Conservation (phyloP, 768 basidiomycete species). For the Dictyophora rubrovolvata region DNA sequence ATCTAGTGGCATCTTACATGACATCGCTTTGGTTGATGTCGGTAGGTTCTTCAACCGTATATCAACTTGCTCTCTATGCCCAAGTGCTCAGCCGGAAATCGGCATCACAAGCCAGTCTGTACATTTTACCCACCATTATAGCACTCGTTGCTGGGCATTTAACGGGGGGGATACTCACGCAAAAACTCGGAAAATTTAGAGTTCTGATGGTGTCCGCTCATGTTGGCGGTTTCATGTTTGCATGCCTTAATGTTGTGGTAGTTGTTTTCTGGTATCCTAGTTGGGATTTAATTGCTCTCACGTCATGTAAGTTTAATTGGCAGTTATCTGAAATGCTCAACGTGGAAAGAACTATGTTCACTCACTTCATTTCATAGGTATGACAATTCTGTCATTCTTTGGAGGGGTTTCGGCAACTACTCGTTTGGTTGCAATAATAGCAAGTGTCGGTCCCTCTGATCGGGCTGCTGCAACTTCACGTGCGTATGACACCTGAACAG, state of each 20-base stretch:
- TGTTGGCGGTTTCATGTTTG: conserved; percentile 7
- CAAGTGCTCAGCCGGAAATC: conserved; percentile 44
- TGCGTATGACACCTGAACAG: conserved; percentile 14
- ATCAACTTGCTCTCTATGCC: conserved; percentile 45
- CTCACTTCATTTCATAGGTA: neutral
- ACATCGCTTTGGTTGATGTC: conserved; percentile 49
- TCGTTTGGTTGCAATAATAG: conserved; percentile 48
- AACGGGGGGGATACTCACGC: conserved; percentile 42
- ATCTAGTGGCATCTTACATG: conserved; percentile 45
- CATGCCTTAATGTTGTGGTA: neutral
- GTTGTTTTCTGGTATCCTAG: neutral
- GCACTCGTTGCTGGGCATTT: conserved; percentile 41
- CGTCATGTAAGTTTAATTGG: neutral
- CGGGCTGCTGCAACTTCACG: conserved; percentile 60
- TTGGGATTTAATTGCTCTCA: neutral
- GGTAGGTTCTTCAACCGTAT: conserved; percentile 34
- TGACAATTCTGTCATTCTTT: neutral
- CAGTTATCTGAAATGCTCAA: too few relatives aligned
- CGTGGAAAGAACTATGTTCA: neutral
- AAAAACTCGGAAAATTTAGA: conserved; percentile 50
- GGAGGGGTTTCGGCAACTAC: conserved; percentile 46
- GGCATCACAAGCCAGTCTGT: conserved; percentile 40
- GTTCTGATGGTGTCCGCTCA: conserved; percentile 37
- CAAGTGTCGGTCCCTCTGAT: conserved; percentile 50
- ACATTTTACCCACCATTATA: conserved; percentile 40